Conservation (phyloP, 495 filamentous ascomycete species). For the Tetracladium setigerum region DNA sequence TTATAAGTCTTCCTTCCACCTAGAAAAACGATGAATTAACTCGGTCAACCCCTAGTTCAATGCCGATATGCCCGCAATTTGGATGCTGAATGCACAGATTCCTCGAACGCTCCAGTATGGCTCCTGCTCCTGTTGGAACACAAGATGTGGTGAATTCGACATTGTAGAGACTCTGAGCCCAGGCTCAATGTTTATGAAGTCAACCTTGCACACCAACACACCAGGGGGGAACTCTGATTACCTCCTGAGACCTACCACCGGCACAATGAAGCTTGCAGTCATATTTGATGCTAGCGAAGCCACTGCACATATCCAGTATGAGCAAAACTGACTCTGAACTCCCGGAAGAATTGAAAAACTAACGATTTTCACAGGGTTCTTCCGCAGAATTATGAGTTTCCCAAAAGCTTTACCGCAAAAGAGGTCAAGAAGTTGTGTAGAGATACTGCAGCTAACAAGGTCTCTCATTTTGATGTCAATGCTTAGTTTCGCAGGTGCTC, state of each 20-base stretch:
- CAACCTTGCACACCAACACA: slow-evolving; percentile 51
- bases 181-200: slow-evolving; percentile 42
- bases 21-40: background rate
- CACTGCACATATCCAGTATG: slow-evolving; percentile 28
- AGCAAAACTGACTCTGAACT: too few relatives aligned
- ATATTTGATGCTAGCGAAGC: slow-evolving; percentile 41
- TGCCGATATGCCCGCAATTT: slow-evolving; percentile 34
- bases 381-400: slow-evolving; percentile 24
- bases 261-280: slow-evolving; percentile 50
- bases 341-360: background rate
- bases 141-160: slow-evolving; percentile 67
- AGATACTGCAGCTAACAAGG: slow-evolving; percentile 14
- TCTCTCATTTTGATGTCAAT: slow-evolving; percentile 25
- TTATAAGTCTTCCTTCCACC: background rate
- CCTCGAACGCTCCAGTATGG: slow-evolving; percentile 58
- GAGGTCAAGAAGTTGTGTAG: slow-evolving; percentile 25
- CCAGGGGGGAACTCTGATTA: slow-evolving; percentile 54
- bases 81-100: slow-evolving; percentile 65
- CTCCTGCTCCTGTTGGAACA: slow-evolving; percentile 59
- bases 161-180: slow-evolving; percentile 55
- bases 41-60: background rate
- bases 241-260: slow-evolving; percentile 48
- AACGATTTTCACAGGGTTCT: slow-evolving; percentile 16
- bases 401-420: slow-evolving; percentile 22
- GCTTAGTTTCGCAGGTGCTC: background rate